Conservation (phyloP, 2,329 filamentous ascomycete genomes). For the Scytalidium sp. region DNA sequence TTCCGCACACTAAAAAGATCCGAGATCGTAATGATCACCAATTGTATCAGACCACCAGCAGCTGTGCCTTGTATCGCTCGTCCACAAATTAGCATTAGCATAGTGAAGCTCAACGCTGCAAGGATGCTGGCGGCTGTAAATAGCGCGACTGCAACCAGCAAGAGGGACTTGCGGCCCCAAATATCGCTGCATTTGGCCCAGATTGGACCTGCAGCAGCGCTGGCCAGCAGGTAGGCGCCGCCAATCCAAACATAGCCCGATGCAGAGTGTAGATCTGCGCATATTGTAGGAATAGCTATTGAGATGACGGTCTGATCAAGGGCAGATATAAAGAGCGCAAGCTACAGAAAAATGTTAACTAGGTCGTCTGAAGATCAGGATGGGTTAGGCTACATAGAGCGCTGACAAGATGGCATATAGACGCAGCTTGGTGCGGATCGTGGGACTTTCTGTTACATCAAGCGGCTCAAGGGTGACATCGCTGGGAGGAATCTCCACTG, state of each 20-base stretch:
- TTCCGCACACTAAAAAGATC: constrained; percentile 59
- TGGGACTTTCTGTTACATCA: constrained; percentile 12
- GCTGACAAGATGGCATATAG: constrained; percentile 19
- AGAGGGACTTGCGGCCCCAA: constrained; percentile 61
- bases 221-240: constrained; percentile 38
- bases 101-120: constrained; percentile 53
- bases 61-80: constrained; percentile 62
- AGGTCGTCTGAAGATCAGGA: neutral
- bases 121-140: constrained; percentile 62
- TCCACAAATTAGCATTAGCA: constrained; percentile 60
- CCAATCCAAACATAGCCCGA: constrained; percentile 52
- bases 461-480: constrained; percentile 11
- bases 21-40: constrained; percentile 61
- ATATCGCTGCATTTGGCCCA: constrained; percentile 64
- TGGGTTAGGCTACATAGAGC: constrained; percentile 17
- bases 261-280: constrained; percentile 35
- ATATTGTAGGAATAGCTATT: constrained; percentile 35
- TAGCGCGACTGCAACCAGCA: constrained; percentile 56
- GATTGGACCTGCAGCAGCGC: constrained; percentile 50
- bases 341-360: neutral
- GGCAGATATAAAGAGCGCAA: constrained; percentile 19
- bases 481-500: neutral
- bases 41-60: constrained; percentile 59
- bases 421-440: constrained; percentile 22
- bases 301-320: constrained; percentile 34